phyloP scores from a whole-genome alignment of 768 basidiomycete genomes.

The Tulasnella sp. region DNA sequence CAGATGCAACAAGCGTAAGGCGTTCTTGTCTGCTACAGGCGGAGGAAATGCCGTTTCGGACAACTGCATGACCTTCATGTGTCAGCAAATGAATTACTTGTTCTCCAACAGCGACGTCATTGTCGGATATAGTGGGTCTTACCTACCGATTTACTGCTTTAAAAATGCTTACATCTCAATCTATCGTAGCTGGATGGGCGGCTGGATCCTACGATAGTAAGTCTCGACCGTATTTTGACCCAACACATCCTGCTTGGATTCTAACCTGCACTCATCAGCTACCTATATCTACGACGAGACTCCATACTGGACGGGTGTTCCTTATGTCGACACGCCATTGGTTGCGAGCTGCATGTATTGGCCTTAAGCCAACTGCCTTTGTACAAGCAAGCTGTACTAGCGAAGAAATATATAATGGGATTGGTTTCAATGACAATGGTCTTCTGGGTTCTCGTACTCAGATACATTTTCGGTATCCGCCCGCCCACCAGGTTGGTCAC shows the following conservation, averaged over 20 bases:
- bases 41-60: slow-evolving; percentile 8
- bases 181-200: slow-evolving; percentile 14
- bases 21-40: slow-evolving; percentile 19
- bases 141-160: background rate
- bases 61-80: slow-evolving; percentile 18
- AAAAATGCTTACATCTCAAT: background rate
- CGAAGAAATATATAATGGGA: background rate
- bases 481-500: too few species aligned
- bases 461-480: too few species aligned
- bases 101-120: slow-evolving; percentile 19
- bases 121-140: slow-evolving; percentile 11
- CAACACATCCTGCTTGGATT: background rate
- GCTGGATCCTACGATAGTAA: slow-evolving; percentile 19
- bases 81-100: slow-evolving; percentile 12
- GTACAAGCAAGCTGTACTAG: background rate
- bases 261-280: background rate
- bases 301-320: background rate
- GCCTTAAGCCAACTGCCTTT: background rate
- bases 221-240: background rate
- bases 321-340: background rate
- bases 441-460: too few species aligned
- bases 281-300: slow-evolving; percentile 22
- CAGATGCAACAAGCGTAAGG: slow-evolving; percentile 17
- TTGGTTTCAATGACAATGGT: background rate
- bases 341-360: background rate